A percentile compares a stretch with the other conserved stretches of the same genome.
Evolutionary conservation across 495 filamentous ascomycete genomes (phyloP).

Genomic region (Choiromyces venosus): DNA sequence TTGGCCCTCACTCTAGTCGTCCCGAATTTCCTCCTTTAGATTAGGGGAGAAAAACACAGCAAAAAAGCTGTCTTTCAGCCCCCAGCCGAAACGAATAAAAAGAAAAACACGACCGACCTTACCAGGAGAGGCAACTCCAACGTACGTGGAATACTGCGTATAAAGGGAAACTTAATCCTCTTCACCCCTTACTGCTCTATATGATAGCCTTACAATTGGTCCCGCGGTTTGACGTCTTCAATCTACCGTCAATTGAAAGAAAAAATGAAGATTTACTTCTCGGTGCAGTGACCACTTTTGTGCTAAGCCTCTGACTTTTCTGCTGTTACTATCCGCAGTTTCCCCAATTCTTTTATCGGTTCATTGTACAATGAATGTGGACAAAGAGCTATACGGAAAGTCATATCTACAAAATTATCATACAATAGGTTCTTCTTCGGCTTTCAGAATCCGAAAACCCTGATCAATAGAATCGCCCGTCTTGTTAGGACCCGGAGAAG

Average conservation of each 20-base stretch:
- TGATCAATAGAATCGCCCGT: neutral
- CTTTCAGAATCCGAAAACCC: neutral
- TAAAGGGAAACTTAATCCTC: neutral
- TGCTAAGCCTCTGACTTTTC: neutral
- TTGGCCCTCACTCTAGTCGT: too few species aligned
- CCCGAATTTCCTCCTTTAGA: too few species aligned
- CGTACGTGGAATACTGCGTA: fast-evolving
- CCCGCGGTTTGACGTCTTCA: neutral
- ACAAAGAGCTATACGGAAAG: neutral
- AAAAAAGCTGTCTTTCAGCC: too few species aligned
- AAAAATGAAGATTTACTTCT: neutral
- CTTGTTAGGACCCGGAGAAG: neutral
- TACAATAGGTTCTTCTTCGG: neutral
- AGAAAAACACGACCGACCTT: too few species aligned
- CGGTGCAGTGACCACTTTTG: neutral
- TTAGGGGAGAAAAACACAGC: too few species aligned
- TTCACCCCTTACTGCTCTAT: neutral
- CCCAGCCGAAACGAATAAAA: too few species aligned
- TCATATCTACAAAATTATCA: neutral
- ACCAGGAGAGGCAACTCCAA: too few species aligned
- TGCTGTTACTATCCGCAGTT: neutral
- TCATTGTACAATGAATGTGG: neutral
- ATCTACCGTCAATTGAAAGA: neutral
- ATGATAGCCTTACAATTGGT: neutral
- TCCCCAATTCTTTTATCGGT: neutral